A percentile compares a stretch with the other conserved stretches of the same genome.
Evolutionary conservation across 2,329 filamentous ascomycete genomes (phyloP).

Genomic region (Parastagonospora nodorum): DNA sequence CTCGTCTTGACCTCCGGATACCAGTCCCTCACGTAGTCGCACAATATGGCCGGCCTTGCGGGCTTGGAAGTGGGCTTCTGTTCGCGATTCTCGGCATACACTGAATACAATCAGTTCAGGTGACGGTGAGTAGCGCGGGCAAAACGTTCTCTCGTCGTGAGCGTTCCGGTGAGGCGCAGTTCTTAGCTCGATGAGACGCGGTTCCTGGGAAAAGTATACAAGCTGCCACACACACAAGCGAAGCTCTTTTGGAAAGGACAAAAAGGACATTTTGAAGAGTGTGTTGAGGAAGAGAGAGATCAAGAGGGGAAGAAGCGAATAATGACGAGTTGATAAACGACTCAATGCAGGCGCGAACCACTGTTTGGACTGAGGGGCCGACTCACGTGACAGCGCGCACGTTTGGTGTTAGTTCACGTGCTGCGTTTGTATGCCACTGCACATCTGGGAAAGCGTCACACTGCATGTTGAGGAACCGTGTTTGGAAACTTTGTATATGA

Average conservation of each 20-base stretch:
- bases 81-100: slow-evolving; percentile 25
- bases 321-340: neutral
- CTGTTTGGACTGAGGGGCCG: too few species aligned
- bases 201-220: slow-evolving; percentile 21
- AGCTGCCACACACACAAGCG: slow-evolving; percentile 28
- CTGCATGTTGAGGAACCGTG: too few species aligned
- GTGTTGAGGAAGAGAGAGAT: too few species aligned
- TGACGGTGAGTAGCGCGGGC: slow-evolving; percentile 26
- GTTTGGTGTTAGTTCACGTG: too few species aligned
- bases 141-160: slow-evolving; percentile 14
- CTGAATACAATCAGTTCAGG: slow-evolving; percentile 19
- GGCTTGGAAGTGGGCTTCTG: slow-evolving; percentile 24
- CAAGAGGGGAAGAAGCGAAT: too few species aligned
- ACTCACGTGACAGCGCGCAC: too few species aligned
- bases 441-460: too few species aligned
- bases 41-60: slow-evolving; percentile 17
- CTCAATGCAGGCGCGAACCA: neutral
- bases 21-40: neutral
- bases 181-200: slow-evolving; percentile 23
- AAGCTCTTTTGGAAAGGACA: slow-evolving; percentile 25
- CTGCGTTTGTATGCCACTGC: too few species aligned
- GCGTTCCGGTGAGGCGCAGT: slow-evolving; percentile 18
- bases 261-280: slow-evolving; percentile 18
- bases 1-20: neutral
- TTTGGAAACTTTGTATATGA: neutral